Percentiles rank a stretch among this genome's conserved stretches.
These are phyloP conservation scores for Monilinia laxa DNA, from an alignment of 2,329 filamentous ascomycete genomes.

Conservation along the genomic window DNA sequence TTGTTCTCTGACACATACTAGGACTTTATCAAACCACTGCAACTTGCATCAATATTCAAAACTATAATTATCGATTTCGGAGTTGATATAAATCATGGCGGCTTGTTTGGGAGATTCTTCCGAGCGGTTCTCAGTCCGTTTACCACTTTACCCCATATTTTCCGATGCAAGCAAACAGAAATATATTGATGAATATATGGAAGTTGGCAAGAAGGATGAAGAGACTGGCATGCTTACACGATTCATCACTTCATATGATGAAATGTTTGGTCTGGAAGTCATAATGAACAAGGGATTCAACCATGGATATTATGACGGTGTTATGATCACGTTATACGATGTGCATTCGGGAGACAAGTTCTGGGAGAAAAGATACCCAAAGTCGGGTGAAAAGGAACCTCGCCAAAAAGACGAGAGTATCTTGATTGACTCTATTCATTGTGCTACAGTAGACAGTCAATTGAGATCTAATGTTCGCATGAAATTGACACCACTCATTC, in stretches of 20 bases:
- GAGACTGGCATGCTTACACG: background rate
- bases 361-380: conserved; percentile 14
- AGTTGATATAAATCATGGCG: background rate
- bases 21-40: background rate
- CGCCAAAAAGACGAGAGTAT: background rate
- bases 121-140: conserved; percentile 10
- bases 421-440: conserved; percentile 1
- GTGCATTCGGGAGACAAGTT: background rate
- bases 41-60: background rate
- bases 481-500: background rate
- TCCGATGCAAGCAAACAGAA: background rate
- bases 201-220: conserved; percentile 10
- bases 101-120: conserved; percentile 3
- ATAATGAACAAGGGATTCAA: background rate
- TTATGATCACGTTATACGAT: conserved; percentile 1
- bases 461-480: background rate
- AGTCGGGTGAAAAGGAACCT: background rate
- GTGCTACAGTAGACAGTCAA: background rate
- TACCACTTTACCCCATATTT: background rate
- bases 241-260: conserved; percentile 1
- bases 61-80: background rate
- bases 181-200: conserved; percentile 17
- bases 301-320: conserved; percentile 11
- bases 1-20: background rate
- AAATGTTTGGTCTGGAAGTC: background rate